Evolutionary conservation across 164 flowering plant species (phyloP), one percentile per base, ranked within the genome.

Genomic region (Sedum album): DNA sequence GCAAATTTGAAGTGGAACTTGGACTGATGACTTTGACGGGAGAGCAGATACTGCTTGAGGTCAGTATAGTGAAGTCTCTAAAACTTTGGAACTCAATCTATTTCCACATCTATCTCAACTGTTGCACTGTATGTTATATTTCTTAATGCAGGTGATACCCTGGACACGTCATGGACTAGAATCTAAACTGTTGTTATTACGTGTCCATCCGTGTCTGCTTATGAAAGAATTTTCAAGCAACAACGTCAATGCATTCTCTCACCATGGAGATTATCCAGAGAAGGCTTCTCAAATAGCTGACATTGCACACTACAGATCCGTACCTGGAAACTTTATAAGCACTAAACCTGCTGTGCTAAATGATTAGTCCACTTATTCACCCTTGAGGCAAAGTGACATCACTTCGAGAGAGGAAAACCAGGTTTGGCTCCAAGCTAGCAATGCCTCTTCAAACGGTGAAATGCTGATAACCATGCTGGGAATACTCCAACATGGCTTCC

Each of bases 401-500:
- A n/a, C n/a, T n/a, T n/a, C n/a, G n/a, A n/a, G n/a, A n/a, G n/a
- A n/a, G 75, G 83, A 72, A 77, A 80, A 61, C 73, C 86, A 31
- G 83, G n/a, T n/a, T n/a, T n/a, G 78, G 66, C 70, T 55, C 66
- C 85, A 68, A 76, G 79, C 73, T 77, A 65, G 15, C 70, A 75
- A 39, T 31, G 48, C 41, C 57, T 8, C 60, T 26, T 35, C 61
- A 74, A 77, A 31, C 38, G 70, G 71, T 67, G 85, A 81, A 75
- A 67, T 53, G 60, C n/a, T 53, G 89, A 87, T 42, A 80, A 71
- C 62, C 80, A 82, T 57, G 68, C 62, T 67, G 73, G 76, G 41
- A 73, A 79, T 66, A 83, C 76, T 64, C 70, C 85, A 5, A 82
- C 79, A 14, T 87, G 94, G 94, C 79, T 88, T 75, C 93, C 85